Evolutionary conservation across 2,329 filamentous ascomycete species (phyloP), one percentile per base, ranked within the genome.

Genomic region (Lithohypha guttulata): DNA sequence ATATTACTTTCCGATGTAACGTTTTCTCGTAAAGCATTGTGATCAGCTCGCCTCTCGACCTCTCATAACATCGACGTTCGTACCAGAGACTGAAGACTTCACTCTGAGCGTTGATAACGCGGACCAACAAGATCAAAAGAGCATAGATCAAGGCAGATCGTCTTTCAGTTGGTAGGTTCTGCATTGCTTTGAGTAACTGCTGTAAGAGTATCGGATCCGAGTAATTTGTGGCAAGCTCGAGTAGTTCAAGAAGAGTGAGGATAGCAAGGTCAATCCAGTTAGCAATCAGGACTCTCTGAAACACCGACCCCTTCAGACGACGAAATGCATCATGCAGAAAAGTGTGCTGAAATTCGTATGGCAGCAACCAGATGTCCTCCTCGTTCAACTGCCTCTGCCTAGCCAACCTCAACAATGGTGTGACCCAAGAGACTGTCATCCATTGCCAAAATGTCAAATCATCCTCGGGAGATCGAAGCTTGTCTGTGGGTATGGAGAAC

Each of bases 1-100:
- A 60, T 4, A 68, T 55, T 18, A 71, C 74, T 57, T 84, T 84
- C 5, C 81, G 64, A 7, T 74, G 72, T 9, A 84, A 57, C 0
- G 79, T 81, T 58, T 89, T 89, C 52, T 85, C 81, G 52, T 84
- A 85, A 9, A 87, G 69, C 73, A 84, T 85, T 11, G 82, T 87
- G 42, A 89, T 81, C 71, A 89, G 75, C 59, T 93, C 85, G 3
- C 86, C 86, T 33, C 86, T 69, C 4, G 81, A 85, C 42, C 86
- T 68, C 57, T 94, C 86, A 51, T 94, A 94, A 19, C 75, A 75
- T 43, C 87, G 77, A 47, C 86, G 74, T n/a, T 78, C 77, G 53
- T 81, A 93, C 86, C 86, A 94, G 1, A 85, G 63, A 17, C 66
- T 75, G 51, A 87, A 75, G 0, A 86, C 75, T 4, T 70, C 69